Base-by-base conservation (phyloP, 495 filamentous ascomycete species). In the Trichoderma asperelloides region DNA sequence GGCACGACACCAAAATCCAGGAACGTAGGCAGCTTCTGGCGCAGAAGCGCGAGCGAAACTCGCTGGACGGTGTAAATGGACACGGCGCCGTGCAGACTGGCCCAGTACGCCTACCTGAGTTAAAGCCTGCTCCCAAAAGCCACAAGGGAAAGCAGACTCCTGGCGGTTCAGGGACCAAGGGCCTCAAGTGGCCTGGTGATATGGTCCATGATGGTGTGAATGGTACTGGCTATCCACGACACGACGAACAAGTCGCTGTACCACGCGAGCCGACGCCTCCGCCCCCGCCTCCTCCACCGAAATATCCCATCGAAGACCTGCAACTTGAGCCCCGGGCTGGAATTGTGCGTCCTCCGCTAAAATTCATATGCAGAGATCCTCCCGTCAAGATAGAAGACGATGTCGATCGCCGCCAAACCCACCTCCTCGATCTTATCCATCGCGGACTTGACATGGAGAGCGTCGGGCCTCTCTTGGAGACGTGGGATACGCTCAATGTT, bases 401-500 rank as follows among this genome's bases (percentile, higher is more conserved):
- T 70, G 47, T 65, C 21, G 69, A 71, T 37, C 33, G 9, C 5
- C 33, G 33, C 33, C 33, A 37, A 7, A 37, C 33, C 5, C 5
- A 37, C 5, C 2, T 7, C 5, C 6, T 37, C 33, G 33, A 37
- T 7, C 33, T 37, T 0, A 47, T 72, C 25, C 75, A 75, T 63
- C 83, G 85, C 68, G 87, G 87, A 47, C 86, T 97, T 66, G 77
- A 85, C 18, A 91, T 92, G 85, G 85, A 89, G 71, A 91, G 91
- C 2, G 86, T 96, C 12, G 92, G 92, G 1, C 81, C 85, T 15
- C 79, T 97, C 12, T 78, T 97, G 33, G 93, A 96, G 76, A 91
- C 89, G 0, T 98, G 96, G 96, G 90, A 96, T 68, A 97, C 93
- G 7, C 82, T 98, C 28, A 98, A 96, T 72, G 94, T 98, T 40